Evolutionary conservation across 345 rosid genomes (phyloP).

Genomic region (Euphorbia tirucalli): DNA sequence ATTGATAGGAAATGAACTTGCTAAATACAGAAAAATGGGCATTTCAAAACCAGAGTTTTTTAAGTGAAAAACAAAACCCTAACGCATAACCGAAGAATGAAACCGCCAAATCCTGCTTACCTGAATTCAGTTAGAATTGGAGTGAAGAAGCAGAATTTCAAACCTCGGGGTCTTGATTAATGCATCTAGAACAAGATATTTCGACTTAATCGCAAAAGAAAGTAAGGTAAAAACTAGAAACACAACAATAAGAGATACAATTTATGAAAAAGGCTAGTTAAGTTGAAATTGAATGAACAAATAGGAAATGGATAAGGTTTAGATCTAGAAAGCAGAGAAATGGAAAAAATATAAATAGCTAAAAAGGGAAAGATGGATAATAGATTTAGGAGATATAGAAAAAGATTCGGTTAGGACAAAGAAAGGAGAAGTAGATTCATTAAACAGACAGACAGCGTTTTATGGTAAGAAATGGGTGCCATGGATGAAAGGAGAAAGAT

Average conservation of each 20-base stretch:
- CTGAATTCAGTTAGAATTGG: constrained; percentile 9
- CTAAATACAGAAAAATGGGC: neutral
- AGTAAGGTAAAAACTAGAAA: neutral
- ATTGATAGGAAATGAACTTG: neutral
- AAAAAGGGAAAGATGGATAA: neutral
- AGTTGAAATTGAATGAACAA: neutral
- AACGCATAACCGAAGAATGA: constrained; percentile 7
- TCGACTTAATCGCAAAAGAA: neutral
- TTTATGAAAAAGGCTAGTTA: neutral
- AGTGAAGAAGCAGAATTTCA: constrained; percentile 18
- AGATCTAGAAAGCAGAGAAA: neutral
- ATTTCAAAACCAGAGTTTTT: neutral
- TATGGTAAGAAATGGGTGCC: neutral
- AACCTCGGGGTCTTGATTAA: constrained; percentile 19
- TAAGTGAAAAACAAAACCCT: constrained; percentile 29
- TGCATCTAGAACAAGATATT: neutral
- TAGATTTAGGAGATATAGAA: neutral
- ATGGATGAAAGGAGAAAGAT: no score
- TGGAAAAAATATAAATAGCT: neutral
- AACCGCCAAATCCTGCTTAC: constrained; percentile 5
- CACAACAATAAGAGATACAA: neutral
- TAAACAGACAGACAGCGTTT: neutral
- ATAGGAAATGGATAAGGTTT: constrained; percentile 8
- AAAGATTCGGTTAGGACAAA: constrained; percentile 9
- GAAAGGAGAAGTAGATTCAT: neutral